A percentile compares a stretch with the other conserved stretches of the same genome.
Evolutionary conservation across 1,284 basidiomycete species (phyloP).

Genomic region (Takashimella koratensis): DNA sequence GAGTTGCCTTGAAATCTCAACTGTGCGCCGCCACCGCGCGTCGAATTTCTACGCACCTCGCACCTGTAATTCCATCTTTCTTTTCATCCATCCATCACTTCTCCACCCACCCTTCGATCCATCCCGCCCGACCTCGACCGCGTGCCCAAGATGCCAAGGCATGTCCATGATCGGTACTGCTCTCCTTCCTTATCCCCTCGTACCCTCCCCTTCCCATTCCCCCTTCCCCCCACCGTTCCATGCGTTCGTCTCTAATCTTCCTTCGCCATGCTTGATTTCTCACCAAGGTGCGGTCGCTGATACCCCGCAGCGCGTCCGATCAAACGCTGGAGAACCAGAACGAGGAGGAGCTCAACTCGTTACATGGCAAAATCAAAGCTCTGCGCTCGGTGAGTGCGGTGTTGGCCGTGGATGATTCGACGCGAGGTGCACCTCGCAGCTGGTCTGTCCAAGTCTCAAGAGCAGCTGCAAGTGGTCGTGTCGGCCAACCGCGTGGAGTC

Average conservation of each 20-base stretch:
- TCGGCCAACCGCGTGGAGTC: no score
- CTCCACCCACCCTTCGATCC: no score
- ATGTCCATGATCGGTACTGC: neutral
- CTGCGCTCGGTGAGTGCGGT: slow-evolving; percentile 38
- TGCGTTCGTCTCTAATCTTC: neutral
- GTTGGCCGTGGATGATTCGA: no score
- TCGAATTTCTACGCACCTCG: no score
- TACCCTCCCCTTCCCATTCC: neutral
- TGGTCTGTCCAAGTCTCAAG: no score
- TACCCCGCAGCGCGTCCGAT: slow-evolving; percentile 39
- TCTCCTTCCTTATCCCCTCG: neutral
- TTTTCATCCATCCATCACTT: no score
- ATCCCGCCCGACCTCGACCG: no score
- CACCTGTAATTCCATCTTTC: no score
- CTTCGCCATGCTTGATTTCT: neutral
- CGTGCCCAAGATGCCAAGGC: neutral
- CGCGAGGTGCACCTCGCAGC: no score
- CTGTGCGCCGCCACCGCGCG: no score
- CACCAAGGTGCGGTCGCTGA: neutral
- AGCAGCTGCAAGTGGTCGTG: no score
- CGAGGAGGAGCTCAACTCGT: slow-evolving; percentile 44
- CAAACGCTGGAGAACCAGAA: slow-evolving; percentile 50
- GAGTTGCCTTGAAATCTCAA: no score
- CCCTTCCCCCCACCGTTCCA: neutral
- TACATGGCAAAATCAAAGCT: slow-evolving; percentile 49